Conservation (phyloP, 768 basidiomycete species). For the Favolaschia claudopus region DNA sequence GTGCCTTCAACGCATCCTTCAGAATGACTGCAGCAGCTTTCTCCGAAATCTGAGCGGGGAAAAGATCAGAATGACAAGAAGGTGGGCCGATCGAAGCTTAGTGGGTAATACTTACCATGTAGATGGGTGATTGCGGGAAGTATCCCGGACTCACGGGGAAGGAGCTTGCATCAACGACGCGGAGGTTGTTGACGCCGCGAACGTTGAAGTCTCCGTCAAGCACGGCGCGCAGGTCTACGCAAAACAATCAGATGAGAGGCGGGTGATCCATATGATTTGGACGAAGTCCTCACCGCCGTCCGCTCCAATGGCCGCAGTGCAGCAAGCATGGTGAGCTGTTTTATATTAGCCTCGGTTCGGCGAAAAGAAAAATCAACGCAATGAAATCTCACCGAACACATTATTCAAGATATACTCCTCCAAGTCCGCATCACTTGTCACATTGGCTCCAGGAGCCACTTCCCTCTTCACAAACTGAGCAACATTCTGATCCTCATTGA, state of each 20-base stretch:
- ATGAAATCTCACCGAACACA: constrained; percentile 35
- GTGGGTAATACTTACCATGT: constrained; percentile 40
- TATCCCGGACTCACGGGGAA: constrained; percentile 37
- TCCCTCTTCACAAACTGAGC: constrained; percentile 24
- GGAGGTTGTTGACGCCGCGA: constrained; percentile 34
- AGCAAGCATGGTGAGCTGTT: constrained; percentile 40
- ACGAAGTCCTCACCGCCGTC: constrained; percentile 28
- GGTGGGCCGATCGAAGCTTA: too few species aligned
- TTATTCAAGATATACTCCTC: constrained; percentile 31
- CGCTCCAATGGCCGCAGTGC: constrained; percentile 36
- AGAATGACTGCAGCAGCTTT: too few species aligned
- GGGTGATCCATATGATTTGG: neutral
- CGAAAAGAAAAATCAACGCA: too few species aligned
- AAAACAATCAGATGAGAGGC: too few species aligned
- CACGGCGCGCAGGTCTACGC: constrained; percentile 34
- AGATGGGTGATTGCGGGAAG: constrained; percentile 36
- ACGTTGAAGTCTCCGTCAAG: constrained; percentile 38
- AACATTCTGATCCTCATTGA: constrained; percentile 7
- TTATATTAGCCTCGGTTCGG: neutral
- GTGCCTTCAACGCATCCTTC: too few species aligned
- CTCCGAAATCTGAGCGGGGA: too few species aligned
- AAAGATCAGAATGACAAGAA: too few species aligned
- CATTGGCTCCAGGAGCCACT: constrained; percentile 30
- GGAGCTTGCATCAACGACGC: constrained; percentile 37
- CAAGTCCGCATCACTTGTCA: constrained; percentile 29